Evolutionary conservation across 2,329 filamentous ascomycete species (phyloP).

Genomic region (Graphiopsis chlorocephala): DNA sequence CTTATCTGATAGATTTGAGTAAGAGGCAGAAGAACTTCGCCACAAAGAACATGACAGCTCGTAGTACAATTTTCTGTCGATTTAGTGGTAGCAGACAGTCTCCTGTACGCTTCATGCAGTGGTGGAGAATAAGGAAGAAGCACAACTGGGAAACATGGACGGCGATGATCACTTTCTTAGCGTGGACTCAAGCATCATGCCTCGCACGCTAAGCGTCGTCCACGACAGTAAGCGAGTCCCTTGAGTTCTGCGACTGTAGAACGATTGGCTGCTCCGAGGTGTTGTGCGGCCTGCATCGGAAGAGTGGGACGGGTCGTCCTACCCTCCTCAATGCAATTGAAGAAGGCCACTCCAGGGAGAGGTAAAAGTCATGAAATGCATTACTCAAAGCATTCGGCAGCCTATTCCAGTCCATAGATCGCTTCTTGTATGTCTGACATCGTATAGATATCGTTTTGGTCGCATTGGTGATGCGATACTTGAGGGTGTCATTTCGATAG

Average conservation of each 20-base stretch:
- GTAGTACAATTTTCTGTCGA: neutral
- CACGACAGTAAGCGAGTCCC: neutral
- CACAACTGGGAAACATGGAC: neutral
- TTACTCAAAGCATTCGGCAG: neutral
- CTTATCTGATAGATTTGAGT: conserved; percentile 33
- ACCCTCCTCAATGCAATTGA: neutral
- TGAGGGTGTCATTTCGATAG: neutral
- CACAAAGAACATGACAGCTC: conserved; percentile 7
- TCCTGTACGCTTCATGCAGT: neutral
- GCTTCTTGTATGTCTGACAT: neutral
- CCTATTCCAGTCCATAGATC: neutral
- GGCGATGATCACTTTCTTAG: conserved; percentile 1
- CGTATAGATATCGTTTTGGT: neutral
- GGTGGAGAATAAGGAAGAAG: neutral
- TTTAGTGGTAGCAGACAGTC: neutral
- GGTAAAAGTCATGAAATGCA: neutral
- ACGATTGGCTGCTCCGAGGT: conserved; percentile 5
- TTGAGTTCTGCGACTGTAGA: neutral
- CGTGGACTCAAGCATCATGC: neutral
- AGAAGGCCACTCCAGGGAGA: neutral
- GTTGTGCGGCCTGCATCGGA: conserved; percentile 1
- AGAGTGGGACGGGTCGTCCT: neutral
- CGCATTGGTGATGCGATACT: too few species aligned
- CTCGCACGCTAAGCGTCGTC: neutral
- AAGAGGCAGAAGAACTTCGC: conserved; percentile 33